Percentiles rank a stretch among this genome's conserved stretches.
Evolutionary conservation across 139 green algal species (phyloP).

Genomic region (Penium margaritaceum): DNA sequence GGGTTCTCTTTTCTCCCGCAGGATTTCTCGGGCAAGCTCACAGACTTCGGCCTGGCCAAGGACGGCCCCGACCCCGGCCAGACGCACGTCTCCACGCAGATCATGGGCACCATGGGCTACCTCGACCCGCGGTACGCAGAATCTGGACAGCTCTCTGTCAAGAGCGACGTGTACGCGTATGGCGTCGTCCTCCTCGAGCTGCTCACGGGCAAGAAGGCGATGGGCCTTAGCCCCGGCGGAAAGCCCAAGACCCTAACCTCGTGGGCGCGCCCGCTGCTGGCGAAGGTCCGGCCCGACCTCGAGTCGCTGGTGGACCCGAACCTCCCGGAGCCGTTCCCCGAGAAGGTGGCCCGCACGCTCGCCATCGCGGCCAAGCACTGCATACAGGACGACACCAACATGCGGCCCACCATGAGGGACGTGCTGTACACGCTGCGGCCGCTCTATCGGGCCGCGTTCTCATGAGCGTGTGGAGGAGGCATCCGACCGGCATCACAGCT

Average conservation of each 20-base stretch:
- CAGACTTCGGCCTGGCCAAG: constrained; percentile 54
- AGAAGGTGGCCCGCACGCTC: constrained; percentile 12
- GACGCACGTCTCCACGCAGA: constrained; percentile 41
- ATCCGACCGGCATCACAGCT: too few relatives aligned
- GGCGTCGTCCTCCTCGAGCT: constrained; percentile 23
- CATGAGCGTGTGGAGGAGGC: too few relatives aligned
- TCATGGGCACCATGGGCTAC: constrained; percentile 57
- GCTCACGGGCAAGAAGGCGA: constrained; percentile 5
- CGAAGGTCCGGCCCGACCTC: neutral
- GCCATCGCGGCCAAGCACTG: constrained; percentile 9
- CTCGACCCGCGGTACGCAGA: constrained; percentile 51
- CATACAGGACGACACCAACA: constrained; percentile 6
- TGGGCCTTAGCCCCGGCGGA: neutral
- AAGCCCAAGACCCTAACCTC: neutral
- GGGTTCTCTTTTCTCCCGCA: neutral
- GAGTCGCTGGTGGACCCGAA: constrained; percentile 2
- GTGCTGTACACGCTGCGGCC: constrained; percentile 6
- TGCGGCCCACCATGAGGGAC: constrained; percentile 7
- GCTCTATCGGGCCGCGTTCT: too few relatives aligned
- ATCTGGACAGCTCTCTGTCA: constrained; percentile 3
- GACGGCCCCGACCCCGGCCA: constrained; percentile 27
- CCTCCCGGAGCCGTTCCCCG: constrained; percentile 12
- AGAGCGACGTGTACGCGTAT: constrained; percentile 26
- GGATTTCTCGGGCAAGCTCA: constrained; percentile 36
- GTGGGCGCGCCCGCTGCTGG: neutral